A percentile compares a stretch with the other conserved stretches of the same genome.
Evolutionary conservation across 2,329 filamentous ascomycete species (phyloP).

Genomic region (Exophiala aquamarina): DNA sequence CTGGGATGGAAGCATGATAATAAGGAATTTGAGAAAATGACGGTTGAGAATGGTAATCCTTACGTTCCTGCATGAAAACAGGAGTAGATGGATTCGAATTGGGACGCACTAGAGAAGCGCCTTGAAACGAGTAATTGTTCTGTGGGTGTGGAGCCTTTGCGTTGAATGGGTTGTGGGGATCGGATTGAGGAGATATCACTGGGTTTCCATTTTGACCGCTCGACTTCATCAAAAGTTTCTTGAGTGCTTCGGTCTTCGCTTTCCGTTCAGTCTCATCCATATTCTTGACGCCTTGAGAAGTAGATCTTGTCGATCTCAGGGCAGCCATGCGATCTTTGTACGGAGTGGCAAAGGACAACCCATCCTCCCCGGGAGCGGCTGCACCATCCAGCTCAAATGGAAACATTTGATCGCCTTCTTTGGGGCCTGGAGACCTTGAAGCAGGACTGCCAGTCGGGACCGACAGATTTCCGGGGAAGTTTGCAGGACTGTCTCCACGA

Average conservation of each 20-base stretch:
- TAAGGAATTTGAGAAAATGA: slow-evolving; percentile 6
- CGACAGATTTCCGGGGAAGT: slow-evolving; percentile 49
- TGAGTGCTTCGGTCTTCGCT: slow-evolving; percentile 46
- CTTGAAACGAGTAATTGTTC: slow-evolving; percentile 5
- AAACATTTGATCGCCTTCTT: slow-evolving; percentile 60
- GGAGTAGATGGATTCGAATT: slow-evolving; percentile 16
- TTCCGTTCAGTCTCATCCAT: slow-evolving; percentile 42
- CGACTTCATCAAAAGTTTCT: slow-evolving; percentile 45
- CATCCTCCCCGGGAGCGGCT: slow-evolving; percentile 45
- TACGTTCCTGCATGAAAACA: slow-evolving; percentile 15
- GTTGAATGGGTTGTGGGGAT: slow-evolving; percentile 33
- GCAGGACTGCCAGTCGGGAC: slow-evolving; percentile 46
- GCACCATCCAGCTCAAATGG: slow-evolving; percentile 67
- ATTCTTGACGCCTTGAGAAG: slow-evolving; percentile 30
- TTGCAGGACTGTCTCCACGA: slow-evolving; percentile 46
- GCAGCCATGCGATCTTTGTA: slow-evolving; percentile 48
- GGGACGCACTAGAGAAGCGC: slow-evolving; percentile 3
- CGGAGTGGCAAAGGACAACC: slow-evolving; percentile 66
- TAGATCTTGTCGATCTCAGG: slow-evolving; percentile 38
- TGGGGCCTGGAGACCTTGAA: slow-evolving; percentile 42
- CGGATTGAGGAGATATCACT: slow-evolving; percentile 27
- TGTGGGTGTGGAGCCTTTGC: slow-evolving; percentile 21
- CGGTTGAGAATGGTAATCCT: slow-evolving; percentile 5
- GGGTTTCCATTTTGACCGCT: slow-evolving; percentile 17
- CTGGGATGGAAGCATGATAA: slow-evolving; percentile 10